Percentiles rank a stretch among this genome's conserved stretches.
Evolutionary conservation across 495 filamentous ascomycete genomes (phyloP).

Genomic region (Diplogelasinospora grovesii): DNA sequence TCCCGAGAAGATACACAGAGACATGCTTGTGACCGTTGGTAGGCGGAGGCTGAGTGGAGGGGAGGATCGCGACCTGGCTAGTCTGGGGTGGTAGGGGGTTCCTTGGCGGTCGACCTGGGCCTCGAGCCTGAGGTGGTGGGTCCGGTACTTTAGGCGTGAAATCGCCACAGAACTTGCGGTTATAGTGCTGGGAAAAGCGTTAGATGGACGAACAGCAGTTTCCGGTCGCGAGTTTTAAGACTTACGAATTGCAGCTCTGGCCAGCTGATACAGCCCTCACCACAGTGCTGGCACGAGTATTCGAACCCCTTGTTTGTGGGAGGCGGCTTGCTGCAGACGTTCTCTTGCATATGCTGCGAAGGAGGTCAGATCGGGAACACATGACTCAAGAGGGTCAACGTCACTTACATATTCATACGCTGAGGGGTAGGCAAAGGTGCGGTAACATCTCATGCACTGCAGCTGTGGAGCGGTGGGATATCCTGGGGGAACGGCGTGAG

Average conservation of each 20-base stretch:
- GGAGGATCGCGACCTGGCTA: constrained; percentile 11
- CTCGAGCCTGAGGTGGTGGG: no score
- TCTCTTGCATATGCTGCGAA: constrained; percentile 31
- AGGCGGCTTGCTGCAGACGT: constrained; percentile 29
- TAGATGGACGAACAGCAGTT: constrained; percentile 9
- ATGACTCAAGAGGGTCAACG: not conserved
- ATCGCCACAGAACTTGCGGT: constrained; percentile 29
- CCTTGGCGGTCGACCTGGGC: constrained; percentile 15
- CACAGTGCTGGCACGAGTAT: constrained; percentile 33
- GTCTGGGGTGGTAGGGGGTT: constrained; percentile 2
- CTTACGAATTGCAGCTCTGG: constrained; percentile 31
- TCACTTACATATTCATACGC: constrained; percentile 37
- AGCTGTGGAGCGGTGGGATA: constrained; percentile 4
- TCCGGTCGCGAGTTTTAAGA: no score
- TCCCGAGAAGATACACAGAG: constrained; percentile 5
- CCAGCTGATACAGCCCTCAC: constrained; percentile 29
- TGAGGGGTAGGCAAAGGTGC: constrained; percentile 25
- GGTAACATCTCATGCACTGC: constrained; percentile 35
- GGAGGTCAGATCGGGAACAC: not conserved
- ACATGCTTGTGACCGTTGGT: no score
- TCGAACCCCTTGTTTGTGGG: constrained; percentile 23
- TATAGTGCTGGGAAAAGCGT: constrained; percentile 21
- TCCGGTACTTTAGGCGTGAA: constrained; percentile 1
- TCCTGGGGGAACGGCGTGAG: not conserved
- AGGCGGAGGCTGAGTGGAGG: no score